Evolutionary conservation across 176 grass and related monocot genomes (phyloP).

Genomic region (Themeda triandra): DNA sequence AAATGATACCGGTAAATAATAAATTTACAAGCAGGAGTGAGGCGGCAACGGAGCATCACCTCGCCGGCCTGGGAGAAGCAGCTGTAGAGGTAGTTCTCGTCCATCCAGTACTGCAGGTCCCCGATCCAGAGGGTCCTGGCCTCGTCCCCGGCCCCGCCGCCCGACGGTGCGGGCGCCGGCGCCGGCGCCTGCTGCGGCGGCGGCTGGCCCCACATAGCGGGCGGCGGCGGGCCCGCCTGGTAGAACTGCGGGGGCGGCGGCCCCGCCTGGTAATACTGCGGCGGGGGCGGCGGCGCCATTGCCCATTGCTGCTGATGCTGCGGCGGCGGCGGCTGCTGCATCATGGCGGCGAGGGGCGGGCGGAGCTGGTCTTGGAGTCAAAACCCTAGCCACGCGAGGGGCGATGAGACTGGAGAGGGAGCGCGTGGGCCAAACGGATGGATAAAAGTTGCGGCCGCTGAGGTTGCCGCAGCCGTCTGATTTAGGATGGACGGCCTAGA

Average conservation of each 20-base stretch:
- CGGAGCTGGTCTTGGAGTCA: constrained; percentile 15
- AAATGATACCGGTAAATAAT: not conserved
- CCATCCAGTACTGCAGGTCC: constrained; percentile 95
- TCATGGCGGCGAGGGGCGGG: constrained; percentile 9
- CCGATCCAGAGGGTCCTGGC: constrained; percentile 90
- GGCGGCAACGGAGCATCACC: constrained; percentile 2
- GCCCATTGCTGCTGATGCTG: constrained; percentile 30
- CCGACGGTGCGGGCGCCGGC: not conserved
- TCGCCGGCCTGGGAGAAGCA: constrained; percentile 59
- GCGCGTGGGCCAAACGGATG: not conserved
- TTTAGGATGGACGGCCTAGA: not conserved
- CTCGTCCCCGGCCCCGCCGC: constrained; percentile 42
- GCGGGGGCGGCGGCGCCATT: constrained; percentile 22
- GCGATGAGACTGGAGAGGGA: not conserved
- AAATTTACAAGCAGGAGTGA: not conserved
- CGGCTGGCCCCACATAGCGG: constrained; percentile 36
- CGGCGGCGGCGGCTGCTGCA: constrained; percentile 30
- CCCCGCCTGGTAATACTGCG: constrained; percentile 17
- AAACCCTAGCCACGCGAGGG: constrained; percentile 17
- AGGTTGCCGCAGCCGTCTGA: not conserved
- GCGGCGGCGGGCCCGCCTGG: constrained; percentile 5
- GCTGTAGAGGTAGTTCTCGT: constrained; percentile 78
- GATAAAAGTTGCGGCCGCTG: not conserved
- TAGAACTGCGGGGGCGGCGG: constrained; percentile 14
- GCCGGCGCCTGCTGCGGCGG: not conserved